Evolutionary conservation across 495 filamentous ascomycete genomes (phyloP).

Genomic region (Entonaema liquescens): DNA sequence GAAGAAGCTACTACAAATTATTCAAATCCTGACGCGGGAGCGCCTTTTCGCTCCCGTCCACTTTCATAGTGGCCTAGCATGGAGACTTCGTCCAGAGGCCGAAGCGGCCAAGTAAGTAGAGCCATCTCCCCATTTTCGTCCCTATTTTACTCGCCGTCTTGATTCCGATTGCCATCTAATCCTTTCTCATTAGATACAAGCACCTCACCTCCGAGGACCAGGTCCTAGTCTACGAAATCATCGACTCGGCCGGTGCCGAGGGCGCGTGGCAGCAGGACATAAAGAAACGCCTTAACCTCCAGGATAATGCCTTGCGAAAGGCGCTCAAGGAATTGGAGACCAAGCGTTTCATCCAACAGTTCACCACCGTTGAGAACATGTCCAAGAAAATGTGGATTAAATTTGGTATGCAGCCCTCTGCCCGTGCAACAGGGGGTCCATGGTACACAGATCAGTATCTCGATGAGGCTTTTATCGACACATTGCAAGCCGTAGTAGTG

Average conservation of each 20-base stretch:
- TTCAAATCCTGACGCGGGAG: conserved; percentile 70
- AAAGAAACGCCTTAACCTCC: conserved; percentile 75
- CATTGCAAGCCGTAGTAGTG: conserved; percentile 71
- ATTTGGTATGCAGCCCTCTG: conserved; percentile 75
- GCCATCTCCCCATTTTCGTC: neutral
- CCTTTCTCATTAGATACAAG: conserved; percentile 62
- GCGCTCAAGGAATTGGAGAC: conserved; percentile 79
- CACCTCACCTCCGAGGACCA: conserved; percentile 71
- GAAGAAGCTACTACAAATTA: conserved; percentile 64
- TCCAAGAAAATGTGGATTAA: conserved; percentile 87
- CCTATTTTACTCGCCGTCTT: neutral
- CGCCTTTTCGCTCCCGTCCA: conserved; percentile 70
- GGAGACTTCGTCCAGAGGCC: conserved; percentile 71
- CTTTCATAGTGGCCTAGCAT: conserved; percentile 65
- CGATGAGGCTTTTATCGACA: conserved; percentile 84
- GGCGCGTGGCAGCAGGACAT: conserved; percentile 91
- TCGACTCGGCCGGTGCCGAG: conserved; percentile 80
- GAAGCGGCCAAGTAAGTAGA: conserved; percentile 75
- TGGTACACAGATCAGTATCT: conserved; percentile 92
- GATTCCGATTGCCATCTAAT: neutral
- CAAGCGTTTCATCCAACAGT: conserved; percentile 63
- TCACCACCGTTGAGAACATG: conserved; percentile 70
- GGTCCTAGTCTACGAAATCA: conserved; percentile 80
- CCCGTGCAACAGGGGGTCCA: conserved; percentile 88
- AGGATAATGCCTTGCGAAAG: conserved; percentile 77